These are phyloP conservation scores for Rhizophora apiculata DNA, from an alignment of 345 rosid species.

Conservation along the genomic window DNA sequence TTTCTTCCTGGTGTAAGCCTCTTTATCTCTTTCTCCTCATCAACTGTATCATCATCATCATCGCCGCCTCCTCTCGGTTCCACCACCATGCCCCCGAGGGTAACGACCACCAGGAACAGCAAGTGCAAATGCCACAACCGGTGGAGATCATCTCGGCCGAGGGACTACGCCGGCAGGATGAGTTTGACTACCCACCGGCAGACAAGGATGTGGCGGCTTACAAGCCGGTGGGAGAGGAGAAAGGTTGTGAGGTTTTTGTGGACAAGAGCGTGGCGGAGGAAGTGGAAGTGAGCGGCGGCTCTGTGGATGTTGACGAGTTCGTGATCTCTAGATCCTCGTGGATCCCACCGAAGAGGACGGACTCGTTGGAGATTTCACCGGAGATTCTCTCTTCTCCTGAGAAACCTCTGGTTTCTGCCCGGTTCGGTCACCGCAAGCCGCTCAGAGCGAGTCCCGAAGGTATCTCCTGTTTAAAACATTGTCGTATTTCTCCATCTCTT, in stretches of 20 bases:
- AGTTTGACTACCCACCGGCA: slow-evolving; percentile 5
- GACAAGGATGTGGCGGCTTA: slow-evolving; percentile 8
- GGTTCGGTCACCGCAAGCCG: slow-evolving; percentile 44
- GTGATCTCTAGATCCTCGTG: slow-evolving; percentile 30
- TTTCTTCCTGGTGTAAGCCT: slow-evolving; percentile 54
- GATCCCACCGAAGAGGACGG: slow-evolving; percentile 26
- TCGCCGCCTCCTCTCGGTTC: slow-evolving; percentile 50
- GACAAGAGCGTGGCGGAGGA: slow-evolving; percentile 15
- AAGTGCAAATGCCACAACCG: background rate
- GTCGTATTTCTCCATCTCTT: background rate
- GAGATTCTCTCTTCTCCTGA: slow-evolving; percentile 37
- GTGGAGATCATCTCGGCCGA: background rate
- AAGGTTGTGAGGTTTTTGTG: background rate
- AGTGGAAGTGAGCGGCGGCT: slow-evolving; percentile 8
- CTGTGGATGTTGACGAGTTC: slow-evolving; percentile 31
- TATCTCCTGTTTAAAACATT: slow-evolving; percentile 19
- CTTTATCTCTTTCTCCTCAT: slow-evolving; percentile 46
- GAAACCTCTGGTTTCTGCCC: slow-evolving; percentile 52
- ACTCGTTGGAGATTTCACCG: slow-evolving; percentile 20
- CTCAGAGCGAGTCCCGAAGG: slow-evolving; percentile 54
- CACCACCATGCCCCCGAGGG: slow-evolving; percentile 17
- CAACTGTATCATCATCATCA: slow-evolving; percentile 53
- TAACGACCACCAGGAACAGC: background rate
- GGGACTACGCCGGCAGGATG: background rate
- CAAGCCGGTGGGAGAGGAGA: background rate